Evolutionary conservation across 208 protist species (phyloP), one percentile per base, ranked within the genome.

Genomic region (Crithidia brevicula): DNA sequence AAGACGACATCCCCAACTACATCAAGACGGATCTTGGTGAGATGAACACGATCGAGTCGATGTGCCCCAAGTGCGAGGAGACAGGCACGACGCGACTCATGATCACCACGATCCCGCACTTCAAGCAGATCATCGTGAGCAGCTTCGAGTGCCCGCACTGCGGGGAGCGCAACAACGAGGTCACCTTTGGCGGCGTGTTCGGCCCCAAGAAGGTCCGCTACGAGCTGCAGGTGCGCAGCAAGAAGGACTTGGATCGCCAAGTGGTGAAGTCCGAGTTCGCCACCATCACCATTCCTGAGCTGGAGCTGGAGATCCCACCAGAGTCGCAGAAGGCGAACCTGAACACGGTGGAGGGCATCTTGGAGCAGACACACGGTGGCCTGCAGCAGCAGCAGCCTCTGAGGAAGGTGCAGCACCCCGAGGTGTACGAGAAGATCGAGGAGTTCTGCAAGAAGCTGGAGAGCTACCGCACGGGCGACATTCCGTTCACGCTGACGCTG

Each of bases 301-400:
- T 99, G 51, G 80, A 97, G 57, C 82, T 99, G 46, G 96, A 98
- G 82, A 97, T 98, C 18, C 93, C 96, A 16, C 80, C 92, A 0
- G 79, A 92, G 71, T 93, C 89, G 23, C 88, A 95, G 74, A 88
- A 85, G 50, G 96, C 94, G 20, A 72, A 83, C 30, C 90, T 98
- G 9, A 99, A 97, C 52, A 99, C 97, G 6, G 82, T 99, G 20
- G 96, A 99, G 74, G 97, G 97, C 34, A 81, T 98, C 23, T 62
- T 98, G 31, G 77, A 85, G 64, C 88, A 93, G 66, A 91, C 90
- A 2, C 83, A 89, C 36, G 77, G 81, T 16, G 92, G 89, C 2
- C 77, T 96, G 27, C 70, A 92, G 51, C 68, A 89, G 13, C 81
- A 92, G 67, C 87, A 96, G 75, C 78, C 88, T 0, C 69, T 92